phyloP scores from a whole-genome alignment of 2,329 filamentous ascomycete genomes.

The Chaetomiaceae sp. region DNA sequence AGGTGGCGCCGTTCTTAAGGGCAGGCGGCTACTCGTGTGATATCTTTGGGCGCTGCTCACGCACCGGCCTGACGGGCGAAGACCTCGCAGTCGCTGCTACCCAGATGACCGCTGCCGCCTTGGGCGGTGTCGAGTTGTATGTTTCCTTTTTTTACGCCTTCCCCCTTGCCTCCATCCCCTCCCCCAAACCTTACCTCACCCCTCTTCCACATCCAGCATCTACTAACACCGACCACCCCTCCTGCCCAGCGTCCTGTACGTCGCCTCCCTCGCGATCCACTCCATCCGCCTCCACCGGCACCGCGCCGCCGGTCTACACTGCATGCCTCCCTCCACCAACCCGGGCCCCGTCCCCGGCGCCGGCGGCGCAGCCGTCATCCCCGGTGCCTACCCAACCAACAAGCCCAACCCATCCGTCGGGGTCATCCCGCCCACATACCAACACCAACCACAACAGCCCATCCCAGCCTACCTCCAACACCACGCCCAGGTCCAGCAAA shows the following conservation, averaged over 20 bases:
- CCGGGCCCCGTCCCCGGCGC: constrained; percentile 18
- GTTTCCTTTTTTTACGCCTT: constrained; percentile 19
- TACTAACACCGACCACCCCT: too few species aligned
- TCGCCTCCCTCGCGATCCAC: constrained; percentile 39
- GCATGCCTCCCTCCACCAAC: constrained; percentile 28
- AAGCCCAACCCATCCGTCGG: not conserved
- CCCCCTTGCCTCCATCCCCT: not conserved
- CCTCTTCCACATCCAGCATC: too few species aligned
- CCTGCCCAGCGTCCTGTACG: constrained; percentile 37
- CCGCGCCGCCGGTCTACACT: constrained; percentile 40
- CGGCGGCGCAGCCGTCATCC: too few species aligned
- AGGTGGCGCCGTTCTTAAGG: constrained; percentile 28
- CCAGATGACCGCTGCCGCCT: constrained; percentile 34
- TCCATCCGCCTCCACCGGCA: constrained; percentile 40
- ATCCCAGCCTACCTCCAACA: too few species aligned
- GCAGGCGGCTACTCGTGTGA: not conserved
- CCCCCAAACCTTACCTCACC: not conserved
- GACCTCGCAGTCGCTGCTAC: constrained; percentile 13
- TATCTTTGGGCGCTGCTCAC: not conserved
- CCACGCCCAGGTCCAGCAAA: too few species aligned
- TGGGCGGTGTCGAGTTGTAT: constrained; percentile 43
- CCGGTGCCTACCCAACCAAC: constrained; percentile 3
- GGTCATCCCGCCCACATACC: too few species aligned
- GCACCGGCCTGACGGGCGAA: not conserved
- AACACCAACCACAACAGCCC: too few species aligned